Evolutionary conservation across 306 rosid genomes (phyloP), one percentile per base, ranked within the genome.

Genomic region (Carpinus viminea): DNA sequence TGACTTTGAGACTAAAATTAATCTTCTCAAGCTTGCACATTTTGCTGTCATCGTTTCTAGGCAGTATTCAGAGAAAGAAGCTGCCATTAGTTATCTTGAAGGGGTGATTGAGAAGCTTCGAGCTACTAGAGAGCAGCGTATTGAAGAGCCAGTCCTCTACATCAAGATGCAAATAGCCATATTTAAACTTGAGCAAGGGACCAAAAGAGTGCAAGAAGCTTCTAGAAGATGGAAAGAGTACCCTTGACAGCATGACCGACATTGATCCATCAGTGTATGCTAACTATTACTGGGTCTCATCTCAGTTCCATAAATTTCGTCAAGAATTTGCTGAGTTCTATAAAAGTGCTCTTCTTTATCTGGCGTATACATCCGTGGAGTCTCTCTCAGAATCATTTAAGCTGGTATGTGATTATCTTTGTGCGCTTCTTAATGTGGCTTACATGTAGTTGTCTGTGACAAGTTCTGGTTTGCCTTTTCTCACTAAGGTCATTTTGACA

Each of bases 301-400:
- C 97, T 81, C 99, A 96, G 79, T 93, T 78, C 83, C 68, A 91
- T 46, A 96, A 96, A 62, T 86, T 90, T 26, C 92, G 93, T 21
- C 94, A 87, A 85, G 99, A 96, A 79, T 96, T 91, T 90, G 98
- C 99, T 2, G 99, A 96, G 85, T 96, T 96, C 94, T 96, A 96
- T 85, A 96, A 87, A 87, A 91, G 92, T 76, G 97, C 99, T 79
- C 99, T 96, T 89, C 99, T 96, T 83, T 96, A 96, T 81, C 83
- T 96, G 76, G 99, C 98, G 53, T 96, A 96, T 83, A 96, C 93
- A 10, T 90, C 98, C 74, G 99, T 93, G 86, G 99, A 96, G 70
- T 88, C 97, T 74, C 97, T 96, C 43, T 93, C 99, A n/a, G 99
- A 93, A 7, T 93, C 99, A 51, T 96, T 96, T 85, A 96, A 88